Base-by-base conservation (phyloP, 2,329 filamentous ascomycete species). In the Botrytis squamosa region DNA sequence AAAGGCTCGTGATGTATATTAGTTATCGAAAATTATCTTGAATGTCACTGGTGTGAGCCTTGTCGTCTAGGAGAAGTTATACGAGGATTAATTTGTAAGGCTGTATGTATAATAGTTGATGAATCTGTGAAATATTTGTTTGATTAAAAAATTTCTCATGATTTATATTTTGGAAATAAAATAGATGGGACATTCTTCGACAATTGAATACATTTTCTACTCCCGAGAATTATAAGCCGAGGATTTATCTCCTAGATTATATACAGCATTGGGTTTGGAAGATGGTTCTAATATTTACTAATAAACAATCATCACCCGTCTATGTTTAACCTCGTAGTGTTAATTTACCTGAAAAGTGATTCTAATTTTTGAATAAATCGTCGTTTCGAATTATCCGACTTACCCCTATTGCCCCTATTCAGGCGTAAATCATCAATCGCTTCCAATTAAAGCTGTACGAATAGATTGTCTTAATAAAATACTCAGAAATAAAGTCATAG, bases 31-130 rank as follows among this genome's bases (percentile, higher is more conserved):
- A 29, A 38, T 42, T 68, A 68, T 68, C 66, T 57, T 42, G 36
- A 68, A 68, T 68, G 49, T 68, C 66, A 68, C 66, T 57, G 66
- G 36, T 57, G 36, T 22, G 40, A 64, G 62, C 25, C 16, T 65
- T 65, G 62, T 65, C 40, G 18, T n/a, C 20, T 6, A 10, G 62
- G 0, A 20, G 40, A 29, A 22, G 40, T 65, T 29, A n/a, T 46
- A 65, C 62, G 8, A 46, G 18, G 7, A 8, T 0, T 18, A 22
- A 4, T 46, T 3, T 46, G 40, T 12, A 20, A 65, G 62, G 62
- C 40, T 65, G 16, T 52, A 25, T n/a, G 40, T 65, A 18, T 33
- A 33, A 46, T 12, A 29, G 9, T 29, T 12, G n/a, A 42, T 20
- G 40, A 25, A 10, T 0, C 1, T 2, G 10, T 65, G 62, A 25